Base-by-base conservation (phyloP, 257 asterid species). In the Nicotiana attenuata region DNA sequence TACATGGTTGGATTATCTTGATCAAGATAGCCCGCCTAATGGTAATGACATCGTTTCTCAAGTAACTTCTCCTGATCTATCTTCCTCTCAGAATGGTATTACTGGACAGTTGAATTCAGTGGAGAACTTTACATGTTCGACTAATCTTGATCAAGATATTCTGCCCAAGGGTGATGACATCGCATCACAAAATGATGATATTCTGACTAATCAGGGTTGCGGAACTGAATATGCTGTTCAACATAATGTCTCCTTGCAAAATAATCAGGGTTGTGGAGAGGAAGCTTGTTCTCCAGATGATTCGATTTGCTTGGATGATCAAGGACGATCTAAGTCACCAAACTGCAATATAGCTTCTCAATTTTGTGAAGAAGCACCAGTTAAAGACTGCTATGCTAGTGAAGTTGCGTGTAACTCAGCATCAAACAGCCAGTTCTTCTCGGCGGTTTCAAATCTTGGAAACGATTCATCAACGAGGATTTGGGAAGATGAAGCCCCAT, bases 1-100 rank as follows among this genome's bases (percentile, higher is more conserved):
- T 24, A 64, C 92, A 85, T 91, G 95, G 97, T 81, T 95, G 85
- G 97, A 93, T 84, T 92, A 81, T 84, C 90, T 93, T 56, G 86
- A 80, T 61, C 80, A 82, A 60, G 88, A 84, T 84, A 63, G 83
- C 16, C 85, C 71, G 45, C 82, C 90, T 53, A 68, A 82, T 80
- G 87, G 65, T 26, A 53, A 53, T 41, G 83, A 78, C 81, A 77
- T 66, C 65, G 71, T 75, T 85, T 75, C 84, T 61, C 89, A 89
- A 82, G 77, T 69, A 14, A 64, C 69, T 16, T 64, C 69, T 13
- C 38, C 14, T 17, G 88, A 84, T 78, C 81, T 83, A 80, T 88
- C 87, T 53, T 82, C 87, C 80, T 79, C 81, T 61, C 88, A 85
- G 80, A 82, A 82, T 26, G 15, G 29, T 78, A 81, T 47, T 84